Conservation (phyloP, 176 grass and related monocot species). For the Phoenix roebelenii region DNA sequence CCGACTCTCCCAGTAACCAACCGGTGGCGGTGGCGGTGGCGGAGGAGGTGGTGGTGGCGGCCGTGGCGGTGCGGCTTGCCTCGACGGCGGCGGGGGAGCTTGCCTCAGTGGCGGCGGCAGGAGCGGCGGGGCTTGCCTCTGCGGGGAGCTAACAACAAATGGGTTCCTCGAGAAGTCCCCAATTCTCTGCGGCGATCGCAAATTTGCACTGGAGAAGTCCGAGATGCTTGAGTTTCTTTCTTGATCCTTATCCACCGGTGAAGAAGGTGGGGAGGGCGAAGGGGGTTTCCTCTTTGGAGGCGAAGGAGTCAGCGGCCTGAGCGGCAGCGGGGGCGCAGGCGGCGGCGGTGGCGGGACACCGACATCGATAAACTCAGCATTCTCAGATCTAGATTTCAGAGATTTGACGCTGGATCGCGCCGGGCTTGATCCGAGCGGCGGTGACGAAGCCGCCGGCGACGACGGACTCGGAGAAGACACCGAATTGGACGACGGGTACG, state of each 20-base stretch:
- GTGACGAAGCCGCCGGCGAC: neutral
- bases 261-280: conserved; percentile 1
- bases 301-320: conserved; percentile 16
- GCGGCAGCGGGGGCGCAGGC: conserved; percentile 3
- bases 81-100: neutral
- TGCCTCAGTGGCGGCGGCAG: too few species aligned
- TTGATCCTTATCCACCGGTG: neutral
- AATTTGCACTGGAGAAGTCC: neutral
- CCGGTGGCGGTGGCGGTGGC: conserved; percentile 27
- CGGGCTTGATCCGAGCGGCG: neutral
- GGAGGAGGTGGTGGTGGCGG: conserved; percentile 13
- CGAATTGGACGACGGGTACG: conserved; percentile 5
- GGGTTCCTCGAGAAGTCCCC: neutral
- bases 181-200: neutral
- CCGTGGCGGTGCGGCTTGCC: conserved; percentile 20
- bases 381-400: conserved; percentile 4
- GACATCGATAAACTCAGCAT: neutral
- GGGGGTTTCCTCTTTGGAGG: conserved; percentile 18
- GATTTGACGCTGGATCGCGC: neutral
- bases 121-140: too few species aligned
- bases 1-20: conserved; percentile 34
- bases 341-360: neutral
- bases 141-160: too few species aligned
- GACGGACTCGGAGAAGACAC: neutral
- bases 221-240: too few species aligned